A percentile compares a stretch with the other conserved stretches of the same genome.
phyloP scores from a whole-genome alignment of 2,329 filamentous ascomycete species.

The Gliomastix tumulicola region DNA sequence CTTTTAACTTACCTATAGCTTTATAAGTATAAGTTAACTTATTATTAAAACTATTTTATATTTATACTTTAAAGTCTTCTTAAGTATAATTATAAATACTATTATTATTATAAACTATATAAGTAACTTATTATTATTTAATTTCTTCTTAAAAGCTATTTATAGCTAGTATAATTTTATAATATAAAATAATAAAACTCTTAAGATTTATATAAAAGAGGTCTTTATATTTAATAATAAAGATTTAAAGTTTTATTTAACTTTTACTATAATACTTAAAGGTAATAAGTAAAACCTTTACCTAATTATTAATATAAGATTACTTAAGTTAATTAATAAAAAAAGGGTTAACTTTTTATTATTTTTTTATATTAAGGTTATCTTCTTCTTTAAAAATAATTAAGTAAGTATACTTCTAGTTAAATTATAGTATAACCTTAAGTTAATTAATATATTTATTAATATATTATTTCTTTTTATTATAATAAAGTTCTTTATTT shows the following conservation, averaged over 20 bases:
- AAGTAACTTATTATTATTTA: background rate
- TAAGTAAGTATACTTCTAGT: no score
- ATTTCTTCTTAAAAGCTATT: no score
- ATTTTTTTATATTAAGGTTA: no score
- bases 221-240: slow-evolving; percentile 1
- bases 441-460: background rate
- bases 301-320: no score
- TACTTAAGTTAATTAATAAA: no score
- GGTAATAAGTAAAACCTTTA: no score
- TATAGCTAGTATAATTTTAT: background rate
- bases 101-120: slow-evolving; percentile 1
- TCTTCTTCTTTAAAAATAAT: no score
- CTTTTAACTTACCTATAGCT: background rate
- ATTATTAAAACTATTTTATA: no score
- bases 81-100: background rate
- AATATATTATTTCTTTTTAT: slow-evolving; percentile 1
- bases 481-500: background rate
- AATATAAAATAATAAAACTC: background rate
- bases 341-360: no score
- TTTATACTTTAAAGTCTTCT: no score
- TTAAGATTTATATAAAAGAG: slow-evolving; percentile 1
- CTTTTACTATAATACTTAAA: background rate
- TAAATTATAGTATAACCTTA: no score
- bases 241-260: background rate
- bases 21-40: no score